Evolutionary conservation across 2,329 filamentous ascomycete genomes (phyloP).

Genomic region (Aspergillus hiratsukae): DNA sequence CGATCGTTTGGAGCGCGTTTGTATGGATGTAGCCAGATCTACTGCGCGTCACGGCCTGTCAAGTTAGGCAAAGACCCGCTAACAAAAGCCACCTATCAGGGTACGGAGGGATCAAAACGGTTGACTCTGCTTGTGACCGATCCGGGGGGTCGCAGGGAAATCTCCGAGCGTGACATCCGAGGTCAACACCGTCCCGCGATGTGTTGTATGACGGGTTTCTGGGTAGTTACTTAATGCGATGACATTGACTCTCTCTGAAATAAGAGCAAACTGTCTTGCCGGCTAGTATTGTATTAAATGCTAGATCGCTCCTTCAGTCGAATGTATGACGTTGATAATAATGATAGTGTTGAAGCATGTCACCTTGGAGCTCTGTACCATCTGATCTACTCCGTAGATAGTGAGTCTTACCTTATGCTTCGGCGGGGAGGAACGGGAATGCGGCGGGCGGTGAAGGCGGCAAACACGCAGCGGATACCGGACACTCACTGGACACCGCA

Average conservation of each 20-base stretch:
- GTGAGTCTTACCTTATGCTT: no score
- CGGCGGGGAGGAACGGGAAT: constrained; percentile 17
- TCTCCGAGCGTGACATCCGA: constrained; percentile 13
- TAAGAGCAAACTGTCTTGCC: neutral
- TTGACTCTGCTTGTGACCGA: constrained; percentile 5
- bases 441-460: constrained; percentile 2
- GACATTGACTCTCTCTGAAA: neutral
- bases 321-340: neutral
- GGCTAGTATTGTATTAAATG: neutral
- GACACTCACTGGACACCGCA: constrained; percentile 13
- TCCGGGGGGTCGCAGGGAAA: constrained; percentile 11
- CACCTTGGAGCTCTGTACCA: neutral
- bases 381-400: no score
- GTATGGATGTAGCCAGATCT: constrained; percentile 2
- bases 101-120: neutral
- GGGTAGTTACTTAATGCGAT: neutral
- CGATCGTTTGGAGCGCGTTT: constrained; percentile 6
- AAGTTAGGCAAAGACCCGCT: neutral
- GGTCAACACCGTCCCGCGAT: constrained; percentile 6
- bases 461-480: constrained; percentile 12
- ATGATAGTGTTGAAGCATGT: neutral
- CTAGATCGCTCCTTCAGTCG: neutral
- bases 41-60: constrained; percentile 4
- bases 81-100: constrained; percentile 10
- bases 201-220: neutral